These are phyloP conservation scores for Penicillium canariense DNA, from an alignment of 495 filamentous ascomycete genomes.

Conservation along the genomic window DNA sequence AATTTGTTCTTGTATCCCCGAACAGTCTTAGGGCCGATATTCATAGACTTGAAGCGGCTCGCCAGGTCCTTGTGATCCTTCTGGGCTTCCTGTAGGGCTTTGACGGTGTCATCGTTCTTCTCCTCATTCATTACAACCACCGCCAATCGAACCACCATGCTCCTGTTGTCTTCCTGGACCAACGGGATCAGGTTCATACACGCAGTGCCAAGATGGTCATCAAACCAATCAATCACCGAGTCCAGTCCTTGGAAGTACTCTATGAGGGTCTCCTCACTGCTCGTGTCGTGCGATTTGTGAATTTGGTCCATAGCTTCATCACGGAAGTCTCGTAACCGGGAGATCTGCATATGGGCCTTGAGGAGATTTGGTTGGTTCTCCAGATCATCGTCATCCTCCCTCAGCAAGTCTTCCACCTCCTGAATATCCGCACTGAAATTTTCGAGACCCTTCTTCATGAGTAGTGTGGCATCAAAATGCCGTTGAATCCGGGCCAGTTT, in stretches of 20 bases:
- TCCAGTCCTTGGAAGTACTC: slow-evolving; percentile 89
- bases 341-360: slow-evolving; percentile 84
- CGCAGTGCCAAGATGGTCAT: slow-evolving; percentile 86
- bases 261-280: slow-evolving; percentile 73
- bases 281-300: slow-evolving; percentile 65
- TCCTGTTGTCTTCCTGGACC: slow-evolving; percentile 77
- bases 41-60: slow-evolving; percentile 89
- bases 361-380: slow-evolving; percentile 93
- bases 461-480: slow-evolving; percentile 87
- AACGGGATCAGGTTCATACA: slow-evolving; percentile 87
- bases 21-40: slow-evolving; percentile 83
- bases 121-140: slow-evolving; percentile 94
- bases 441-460: slow-evolving; percentile 87
- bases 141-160: slow-evolving; percentile 86
- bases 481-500: slow-evolving; percentile 87
- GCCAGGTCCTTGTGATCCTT: slow-evolving; percentile 94
- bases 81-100: slow-evolving; percentile 88
- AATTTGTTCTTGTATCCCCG: slow-evolving; percentile 97
- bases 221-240: slow-evolving; percentile 85
- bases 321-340: slow-evolving; percentile 84
- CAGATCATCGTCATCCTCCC: slow-evolving; percentile 76
- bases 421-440: slow-evolving; percentile 74
- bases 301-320: slow-evolving; percentile 97
- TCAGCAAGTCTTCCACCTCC: slow-evolving; percentile 69
- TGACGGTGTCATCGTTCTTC: slow-evolving; percentile 86